Conservation (phyloP, 495 filamentous ascomycete species). For the Sporormia fimetaria region DNA sequence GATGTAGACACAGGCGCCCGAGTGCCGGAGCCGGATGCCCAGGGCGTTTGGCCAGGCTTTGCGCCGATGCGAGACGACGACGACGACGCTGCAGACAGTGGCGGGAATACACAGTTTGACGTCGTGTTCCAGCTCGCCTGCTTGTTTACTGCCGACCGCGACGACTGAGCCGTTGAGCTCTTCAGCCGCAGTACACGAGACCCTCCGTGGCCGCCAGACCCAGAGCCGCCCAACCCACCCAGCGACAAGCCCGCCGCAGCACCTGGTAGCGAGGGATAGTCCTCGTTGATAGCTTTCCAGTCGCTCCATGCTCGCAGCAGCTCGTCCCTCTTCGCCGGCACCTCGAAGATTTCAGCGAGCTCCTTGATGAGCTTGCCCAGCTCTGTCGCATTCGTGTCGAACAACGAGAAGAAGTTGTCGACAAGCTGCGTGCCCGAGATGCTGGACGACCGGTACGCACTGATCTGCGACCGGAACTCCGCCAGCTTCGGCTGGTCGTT, state of each 20-base stretch:
- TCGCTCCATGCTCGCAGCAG: constrained; percentile 81
- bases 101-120: constrained; percentile 25
- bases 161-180: constrained; percentile 64
- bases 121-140: constrained; percentile 40
- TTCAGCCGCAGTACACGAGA: constrained; percentile 61
- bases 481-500: constrained; percentile 60
- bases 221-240: too few species aligned
- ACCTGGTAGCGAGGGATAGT: constrained; percentile 82
- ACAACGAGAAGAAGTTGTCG: constrained; percentile 68
- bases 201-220: constrained; percentile 42
- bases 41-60: constrained; percentile 41
- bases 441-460: constrained; percentile 54
- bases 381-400: constrained; percentile 65
- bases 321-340: constrained; percentile 54
- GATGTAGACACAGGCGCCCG: constrained; percentile 17
- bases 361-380: constrained; percentile 86
- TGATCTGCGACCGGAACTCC: constrained; percentile 67
- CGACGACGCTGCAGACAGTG: constrained; percentile 28
- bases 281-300: constrained; percentile 90
- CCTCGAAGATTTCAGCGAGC: constrained; percentile 85
- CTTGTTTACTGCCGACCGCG: constrained; percentile 46
- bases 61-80: constrained; percentile 29
- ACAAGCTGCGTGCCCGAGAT: constrained; percentile 65
- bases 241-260: constrained; percentile 44
- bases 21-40: constrained; percentile 35